Evolutionary conservation across 768 basidiomycete species (phyloP), one percentile per base, ranked within the genome.

Genomic region (Lentinus brumalis): DNA sequence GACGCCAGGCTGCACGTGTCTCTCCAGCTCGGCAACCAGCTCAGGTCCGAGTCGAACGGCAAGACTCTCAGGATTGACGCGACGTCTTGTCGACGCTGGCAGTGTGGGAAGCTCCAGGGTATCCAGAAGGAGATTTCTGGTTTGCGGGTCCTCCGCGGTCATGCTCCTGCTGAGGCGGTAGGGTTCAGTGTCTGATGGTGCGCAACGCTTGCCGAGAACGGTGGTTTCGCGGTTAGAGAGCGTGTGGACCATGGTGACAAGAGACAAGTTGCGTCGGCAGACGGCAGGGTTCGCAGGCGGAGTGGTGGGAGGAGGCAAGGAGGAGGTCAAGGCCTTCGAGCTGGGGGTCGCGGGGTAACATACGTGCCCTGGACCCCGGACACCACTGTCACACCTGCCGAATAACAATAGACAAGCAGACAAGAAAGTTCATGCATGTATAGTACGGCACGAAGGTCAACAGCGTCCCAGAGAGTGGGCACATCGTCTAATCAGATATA

Each of bases 1-100:
- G 45, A 84, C 85, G 44, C 89, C 89, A 10, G 87, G 85, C 52
- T 79, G 72, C 46, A 92, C 87, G 57, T 84, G 76, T n/a, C 83
- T 84, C 67, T 91, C 87, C 77, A 91, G 82, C 69, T 91, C 89
- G 42, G 81, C 79, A 26, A 89, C 85, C 32, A 89, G 80, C 32
- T 86, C 82, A 14, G 87, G 84, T 45, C 83, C 85, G 47, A 90
- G 81, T 16, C 87, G 81, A 51, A 80, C 72, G n/a, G 88, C 87
- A 40, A 90, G 78, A 52, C 84, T 84, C 63, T 87, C 85, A 4
- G 87, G 87, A 64, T 89, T 88, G 65, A 89, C 87, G 59, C 80
- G 75, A 50, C 78, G 74, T 61, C 76, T 74, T 54, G 65, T 56
- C 45, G 66, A 54, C 41, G 63, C 7, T 2, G 59, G 32, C n/a